A percentile compares a stretch with the other conserved stretches of the same genome.
Conservation (phyloP, 331 rosid species). For the Cydonia oblonga region DNA sequence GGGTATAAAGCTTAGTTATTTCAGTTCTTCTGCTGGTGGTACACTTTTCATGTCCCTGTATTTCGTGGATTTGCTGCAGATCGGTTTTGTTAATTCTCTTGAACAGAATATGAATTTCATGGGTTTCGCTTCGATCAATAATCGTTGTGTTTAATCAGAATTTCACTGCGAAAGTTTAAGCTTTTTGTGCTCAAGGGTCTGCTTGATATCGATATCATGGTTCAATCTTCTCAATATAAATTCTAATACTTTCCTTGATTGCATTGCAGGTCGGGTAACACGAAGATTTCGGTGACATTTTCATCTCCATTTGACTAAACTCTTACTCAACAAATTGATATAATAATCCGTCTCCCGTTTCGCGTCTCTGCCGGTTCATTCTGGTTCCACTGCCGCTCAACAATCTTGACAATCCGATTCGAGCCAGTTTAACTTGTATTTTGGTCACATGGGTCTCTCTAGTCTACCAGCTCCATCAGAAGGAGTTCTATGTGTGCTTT, state of each 20-base stretch:
- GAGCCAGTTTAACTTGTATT: too few relatives aligned
- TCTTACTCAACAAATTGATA: too few relatives aligned
- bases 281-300: constrained; percentile 9
- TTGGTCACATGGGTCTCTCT: constrained; percentile 66
- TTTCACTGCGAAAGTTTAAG: neutral
- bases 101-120: too few relatives aligned
- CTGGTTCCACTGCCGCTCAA: neutral
- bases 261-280: constrained; percentile 29
- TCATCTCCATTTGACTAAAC: neutral
- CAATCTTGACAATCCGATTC: neutral
- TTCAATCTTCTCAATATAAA: neutral
- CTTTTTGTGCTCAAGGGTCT: neutral
- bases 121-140: neutral
- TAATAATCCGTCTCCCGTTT: neutral
- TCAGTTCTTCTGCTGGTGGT: neutral
- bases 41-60: neutral
- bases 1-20: neutral
- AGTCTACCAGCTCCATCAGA: constrained; percentile 92
- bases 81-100: neutral
- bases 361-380: neutral
- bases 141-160: neutral
- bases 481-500: constrained; percentile 60
- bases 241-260: constrained; percentile 22
- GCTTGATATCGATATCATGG: neutral
- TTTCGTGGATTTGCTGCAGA: neutral